Evolutionary conservation across 106 monocot genomes (phyloP).

Genomic region (Acanthochlamys bracteata): DNA sequence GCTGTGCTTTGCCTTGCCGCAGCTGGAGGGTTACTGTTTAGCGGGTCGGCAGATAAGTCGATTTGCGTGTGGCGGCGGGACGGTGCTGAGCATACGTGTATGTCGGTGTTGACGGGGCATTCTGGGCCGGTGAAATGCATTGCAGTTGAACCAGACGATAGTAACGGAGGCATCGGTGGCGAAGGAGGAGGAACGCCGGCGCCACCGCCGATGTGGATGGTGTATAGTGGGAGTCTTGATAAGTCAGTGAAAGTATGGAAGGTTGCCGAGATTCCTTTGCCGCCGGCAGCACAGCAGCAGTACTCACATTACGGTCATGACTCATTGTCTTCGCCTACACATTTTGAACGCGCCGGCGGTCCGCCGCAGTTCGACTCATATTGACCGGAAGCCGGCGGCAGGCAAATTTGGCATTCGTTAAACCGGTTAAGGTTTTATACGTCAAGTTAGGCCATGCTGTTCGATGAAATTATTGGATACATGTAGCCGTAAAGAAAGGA

Average conservation of each 20-base stretch:
- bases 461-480: no score
- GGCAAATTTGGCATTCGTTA: no score
- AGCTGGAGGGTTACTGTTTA: slow-evolving; percentile 18
- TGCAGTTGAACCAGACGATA: slow-evolving; percentile 28
- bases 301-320: background rate
- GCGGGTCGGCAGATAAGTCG: slow-evolving; percentile 32
- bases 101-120: slow-evolving; percentile 32
- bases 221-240: slow-evolving; percentile 47
- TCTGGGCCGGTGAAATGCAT: slow-evolving; percentile 31
- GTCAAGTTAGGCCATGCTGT: no score
- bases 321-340: background rate
- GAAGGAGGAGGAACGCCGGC: background rate
- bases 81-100: slow-evolving; percentile 1
- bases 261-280: slow-evolving; percentile 18
- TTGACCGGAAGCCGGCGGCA: background rate
- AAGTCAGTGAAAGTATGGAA: slow-evolving; percentile 52
- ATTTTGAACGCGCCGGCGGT: background rate
- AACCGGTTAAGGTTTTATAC: no score
- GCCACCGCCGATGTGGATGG: slow-evolving; percentile 19
- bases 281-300: background rate
- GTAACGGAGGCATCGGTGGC: background rate
- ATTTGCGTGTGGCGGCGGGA: slow-evolving; percentile 27
- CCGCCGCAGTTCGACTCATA: background rate
- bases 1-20: slow-evolving; percentile 22
- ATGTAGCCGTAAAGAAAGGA: no score